phyloP scores from a whole-genome alignment of 345 rosid species.

The Hibiscus tridactylites region DNA sequence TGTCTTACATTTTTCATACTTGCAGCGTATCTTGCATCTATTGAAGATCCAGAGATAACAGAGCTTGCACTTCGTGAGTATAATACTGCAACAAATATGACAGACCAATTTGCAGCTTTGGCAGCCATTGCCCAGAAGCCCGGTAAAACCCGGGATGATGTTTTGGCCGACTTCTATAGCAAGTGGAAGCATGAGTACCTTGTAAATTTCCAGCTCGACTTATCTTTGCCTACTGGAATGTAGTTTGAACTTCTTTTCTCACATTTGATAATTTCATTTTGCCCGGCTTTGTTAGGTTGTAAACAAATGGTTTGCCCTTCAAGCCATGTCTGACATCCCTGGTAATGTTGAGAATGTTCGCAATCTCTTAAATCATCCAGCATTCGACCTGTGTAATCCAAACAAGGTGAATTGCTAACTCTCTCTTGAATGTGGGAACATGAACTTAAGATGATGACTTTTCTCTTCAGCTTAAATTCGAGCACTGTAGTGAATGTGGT shows the following conservation, averaged over 20 bases:
- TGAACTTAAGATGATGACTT: neutral
- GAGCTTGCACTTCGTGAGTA: conserved; percentile 67
- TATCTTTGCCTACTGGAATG: neutral
- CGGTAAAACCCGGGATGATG: conserved; percentile 70
- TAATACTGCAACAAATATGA: conserved; percentile 79
- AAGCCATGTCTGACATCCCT: conserved; percentile 76
- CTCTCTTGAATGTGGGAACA: neutral
- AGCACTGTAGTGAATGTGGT: neutral
- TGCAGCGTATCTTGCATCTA: conserved; percentile 78
- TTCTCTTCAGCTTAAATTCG: neutral
- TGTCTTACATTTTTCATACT: conserved; percentile 1
- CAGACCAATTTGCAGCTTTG: conserved; percentile 87
- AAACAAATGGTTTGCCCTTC: conserved; percentile 95
- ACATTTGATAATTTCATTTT: neutral
- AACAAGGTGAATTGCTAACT: conserved; percentile 50
- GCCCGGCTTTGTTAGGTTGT: conserved; percentile 49
- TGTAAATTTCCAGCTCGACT: conserved; percentile 32
- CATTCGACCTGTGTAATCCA: conserved; percentile 86
- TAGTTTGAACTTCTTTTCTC: neutral
- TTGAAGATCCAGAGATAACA: conserved; percentile 47
- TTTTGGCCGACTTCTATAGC: conserved; percentile 68
- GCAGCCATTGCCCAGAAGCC: conserved; percentile 76
- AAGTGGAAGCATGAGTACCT: conserved; percentile 84
- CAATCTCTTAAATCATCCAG: conserved; percentile 69
- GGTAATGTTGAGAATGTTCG: conserved; percentile 78